Evolutionary conservation across 2,329 filamentous ascomycete genomes (phyloP).

Genomic region (Aspergillus fumigatiaffinis): DNA sequence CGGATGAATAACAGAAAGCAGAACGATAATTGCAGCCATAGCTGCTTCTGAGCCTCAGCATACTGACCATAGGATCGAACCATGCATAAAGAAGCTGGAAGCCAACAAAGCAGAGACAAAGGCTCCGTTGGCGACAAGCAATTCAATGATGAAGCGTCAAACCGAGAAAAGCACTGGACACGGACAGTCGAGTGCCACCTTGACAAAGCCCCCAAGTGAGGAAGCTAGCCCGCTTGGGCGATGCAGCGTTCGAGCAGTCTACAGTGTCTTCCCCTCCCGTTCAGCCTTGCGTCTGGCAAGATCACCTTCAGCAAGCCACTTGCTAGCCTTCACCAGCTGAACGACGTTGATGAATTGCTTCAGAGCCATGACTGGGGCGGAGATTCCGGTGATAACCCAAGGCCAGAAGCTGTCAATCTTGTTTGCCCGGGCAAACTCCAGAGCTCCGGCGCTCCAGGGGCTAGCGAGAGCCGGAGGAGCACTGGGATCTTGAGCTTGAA

Average conservation of each 20-base stretch:
- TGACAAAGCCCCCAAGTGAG: not conserved
- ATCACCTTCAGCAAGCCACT: slow-evolving; percentile 91
- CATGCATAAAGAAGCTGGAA: slow-evolving; percentile 23
- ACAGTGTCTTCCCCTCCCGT: slow-evolving; percentile 33
- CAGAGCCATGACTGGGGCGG: slow-evolving; percentile 78
- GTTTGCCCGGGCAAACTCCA: slow-evolving; percentile 90
- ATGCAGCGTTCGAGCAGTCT: slow-evolving; percentile 1
- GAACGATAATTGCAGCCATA: slow-evolving; percentile 8
- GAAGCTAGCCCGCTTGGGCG: not conserved
- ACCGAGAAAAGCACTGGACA: slow-evolving; percentile 1
- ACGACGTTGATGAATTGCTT: slow-evolving; percentile 95
- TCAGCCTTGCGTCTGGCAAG: slow-evolving; percentile 56
- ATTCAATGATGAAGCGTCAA: slow-evolving; percentile 1
- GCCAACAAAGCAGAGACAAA: slow-evolving; percentile 9
- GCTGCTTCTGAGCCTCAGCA: slow-evolving; percentile 10
- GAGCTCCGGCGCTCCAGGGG: slow-evolving; percentile 85
- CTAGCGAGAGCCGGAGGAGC: slow-evolving; percentile 65
- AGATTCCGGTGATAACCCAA: slow-evolving; percentile 76
- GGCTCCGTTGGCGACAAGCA: not conserved
- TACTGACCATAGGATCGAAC: slow-evolving; percentile 29
- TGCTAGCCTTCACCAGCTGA: slow-evolving; percentile 88
- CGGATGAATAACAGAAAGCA: slow-evolving; percentile 11
- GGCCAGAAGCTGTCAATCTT: slow-evolving; percentile 77
- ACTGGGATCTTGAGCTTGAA: slow-evolving; percentile 43
- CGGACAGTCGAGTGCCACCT: not conserved